Conservation (phyloP, 2,329 filamentous ascomycete species). For the Colletotrichum falcatum region DNA sequence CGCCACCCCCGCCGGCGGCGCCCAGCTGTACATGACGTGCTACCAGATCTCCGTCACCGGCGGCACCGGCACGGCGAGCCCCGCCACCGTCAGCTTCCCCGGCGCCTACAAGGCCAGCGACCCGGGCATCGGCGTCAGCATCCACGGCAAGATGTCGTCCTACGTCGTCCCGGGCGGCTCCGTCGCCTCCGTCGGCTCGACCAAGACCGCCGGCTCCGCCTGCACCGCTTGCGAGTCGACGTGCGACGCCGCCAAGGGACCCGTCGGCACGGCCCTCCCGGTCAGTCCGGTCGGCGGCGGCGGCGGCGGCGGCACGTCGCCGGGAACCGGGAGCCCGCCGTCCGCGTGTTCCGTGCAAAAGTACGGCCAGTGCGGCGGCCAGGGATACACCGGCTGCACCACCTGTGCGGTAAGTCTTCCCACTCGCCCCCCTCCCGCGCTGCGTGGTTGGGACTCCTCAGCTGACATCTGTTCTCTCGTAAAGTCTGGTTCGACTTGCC, state of each 20-base stretch:
- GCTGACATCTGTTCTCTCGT: conserved; percentile 20
- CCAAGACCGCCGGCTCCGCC: conserved; percentile 53
- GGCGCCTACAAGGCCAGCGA: conserved; percentile 58
- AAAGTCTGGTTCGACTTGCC: conserved; percentile 51
- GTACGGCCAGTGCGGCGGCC: conserved; percentile 56
- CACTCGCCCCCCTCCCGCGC: neutral
- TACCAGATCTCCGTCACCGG: conserved; percentile 51
- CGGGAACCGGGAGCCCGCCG: conserved; percentile 22
- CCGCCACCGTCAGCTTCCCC: conserved; percentile 53
- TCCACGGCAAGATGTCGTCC: conserved; percentile 54
- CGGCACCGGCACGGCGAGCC: conserved; percentile 45
- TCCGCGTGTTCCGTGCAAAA: conserved; percentile 49
- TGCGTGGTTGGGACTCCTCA: neutral
- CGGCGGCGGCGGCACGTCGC: conserved; percentile 26
- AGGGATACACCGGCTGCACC: conserved; percentile 56
- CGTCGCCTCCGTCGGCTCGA: conserved; percentile 56
- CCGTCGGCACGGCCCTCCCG: conserved; percentile 46
- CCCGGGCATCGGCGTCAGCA: conserved; percentile 61
- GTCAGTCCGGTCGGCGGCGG: conserved; percentile 1
- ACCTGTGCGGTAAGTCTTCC: conserved; percentile 51
- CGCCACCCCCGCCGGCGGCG: conserved; percentile 50
- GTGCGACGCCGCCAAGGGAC: conserved; percentile 50
- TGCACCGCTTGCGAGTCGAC: conserved; percentile 56
- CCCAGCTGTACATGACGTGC: conserved; percentile 56
- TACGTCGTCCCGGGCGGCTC: conserved; percentile 59